phyloP scores from a whole-genome alignment of 257 asterid species.

The Coffea canephora region DNA sequence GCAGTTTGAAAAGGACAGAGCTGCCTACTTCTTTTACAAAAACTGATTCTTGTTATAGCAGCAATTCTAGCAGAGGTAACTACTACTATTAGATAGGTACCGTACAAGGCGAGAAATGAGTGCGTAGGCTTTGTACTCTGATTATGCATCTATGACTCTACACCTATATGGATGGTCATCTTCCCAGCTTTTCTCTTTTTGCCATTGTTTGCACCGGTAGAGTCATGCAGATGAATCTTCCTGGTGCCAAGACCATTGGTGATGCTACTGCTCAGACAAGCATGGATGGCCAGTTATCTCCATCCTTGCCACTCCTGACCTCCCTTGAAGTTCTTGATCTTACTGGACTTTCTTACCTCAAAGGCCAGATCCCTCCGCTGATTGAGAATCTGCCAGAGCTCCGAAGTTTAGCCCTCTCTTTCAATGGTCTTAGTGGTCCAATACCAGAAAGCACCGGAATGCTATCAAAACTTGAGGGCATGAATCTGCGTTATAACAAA shows the following conservation, averaged over 20 bases:
- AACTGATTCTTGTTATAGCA: not conserved
- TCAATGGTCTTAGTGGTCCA: constrained; percentile 40
- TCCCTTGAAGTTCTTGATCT: constrained; percentile 51
- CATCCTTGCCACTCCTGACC: constrained; percentile 39
- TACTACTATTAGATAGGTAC: not conserved
- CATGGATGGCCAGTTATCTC: constrained; percentile 47
- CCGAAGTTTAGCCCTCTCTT: constrained; percentile 32
- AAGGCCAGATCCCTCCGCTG: constrained; percentile 42
- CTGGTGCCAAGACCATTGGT: constrained; percentile 38
- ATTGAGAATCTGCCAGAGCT: constrained; percentile 51
- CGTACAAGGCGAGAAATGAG: not conserved
- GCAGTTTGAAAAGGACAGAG: not conserved
- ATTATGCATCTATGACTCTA: not conserved
- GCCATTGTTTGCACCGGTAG: constrained; percentile 53
- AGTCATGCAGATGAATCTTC: constrained; percentile 54
- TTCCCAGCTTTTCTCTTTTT: no score
- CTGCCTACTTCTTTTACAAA: not conserved
- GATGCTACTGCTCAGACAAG: constrained; percentile 38
- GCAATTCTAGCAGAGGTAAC: not conserved
- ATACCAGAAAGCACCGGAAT: constrained; percentile 44
- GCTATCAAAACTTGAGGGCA: constrained; percentile 45
- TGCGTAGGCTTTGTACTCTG: not conserved
- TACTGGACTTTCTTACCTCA: constrained; percentile 35
- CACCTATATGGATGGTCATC: no score
- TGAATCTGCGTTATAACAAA: constrained; percentile 39